Conservation (phyloP, 164 flowering plant species). For the Chimonanthus praecox region DNA sequence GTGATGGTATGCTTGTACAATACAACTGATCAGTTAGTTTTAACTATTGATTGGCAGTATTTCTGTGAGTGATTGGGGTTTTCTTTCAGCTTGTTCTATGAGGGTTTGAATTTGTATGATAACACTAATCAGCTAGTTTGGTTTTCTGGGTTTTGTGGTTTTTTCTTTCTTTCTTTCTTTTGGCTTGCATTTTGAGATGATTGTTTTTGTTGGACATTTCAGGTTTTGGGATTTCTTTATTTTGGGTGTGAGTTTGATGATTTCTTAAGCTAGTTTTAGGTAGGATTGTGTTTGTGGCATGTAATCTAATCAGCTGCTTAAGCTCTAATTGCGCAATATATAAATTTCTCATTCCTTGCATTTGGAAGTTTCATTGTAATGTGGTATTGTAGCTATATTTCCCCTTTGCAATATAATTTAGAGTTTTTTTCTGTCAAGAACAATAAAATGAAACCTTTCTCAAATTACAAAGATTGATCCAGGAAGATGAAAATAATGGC, state of each 20-base stretch:
- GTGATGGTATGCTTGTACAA: neutral
- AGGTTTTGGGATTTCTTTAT: neutral
- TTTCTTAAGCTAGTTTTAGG: neutral
- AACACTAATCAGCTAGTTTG: slow-evolving; percentile 9
- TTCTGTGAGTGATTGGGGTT: neutral
- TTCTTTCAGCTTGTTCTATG: slow-evolving; percentile 2
- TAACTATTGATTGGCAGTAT: neutral
- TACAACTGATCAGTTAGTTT: slow-evolving; percentile 8
- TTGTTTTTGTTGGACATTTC: slow-evolving; percentile 3
- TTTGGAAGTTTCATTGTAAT: no score
- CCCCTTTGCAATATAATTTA: no score
- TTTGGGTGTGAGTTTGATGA: neutral
- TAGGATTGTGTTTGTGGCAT: neutral
- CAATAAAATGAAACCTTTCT: no score
- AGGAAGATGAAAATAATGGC: no score
- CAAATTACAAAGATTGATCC: no score
- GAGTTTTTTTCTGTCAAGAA: no score
- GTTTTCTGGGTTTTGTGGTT: neutral
- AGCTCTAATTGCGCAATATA: neutral
- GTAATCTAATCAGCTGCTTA: neutral
- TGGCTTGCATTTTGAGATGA: slow-evolving; percentile 1
- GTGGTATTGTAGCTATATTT: neutral
- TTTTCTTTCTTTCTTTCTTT: neutral
- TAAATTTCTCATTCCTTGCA: neutral
- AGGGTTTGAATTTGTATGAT: neutral